Conservation (phyloP, 2,329 filamentous ascomycete species). For the Sordariomycetes sp. region DNA sequence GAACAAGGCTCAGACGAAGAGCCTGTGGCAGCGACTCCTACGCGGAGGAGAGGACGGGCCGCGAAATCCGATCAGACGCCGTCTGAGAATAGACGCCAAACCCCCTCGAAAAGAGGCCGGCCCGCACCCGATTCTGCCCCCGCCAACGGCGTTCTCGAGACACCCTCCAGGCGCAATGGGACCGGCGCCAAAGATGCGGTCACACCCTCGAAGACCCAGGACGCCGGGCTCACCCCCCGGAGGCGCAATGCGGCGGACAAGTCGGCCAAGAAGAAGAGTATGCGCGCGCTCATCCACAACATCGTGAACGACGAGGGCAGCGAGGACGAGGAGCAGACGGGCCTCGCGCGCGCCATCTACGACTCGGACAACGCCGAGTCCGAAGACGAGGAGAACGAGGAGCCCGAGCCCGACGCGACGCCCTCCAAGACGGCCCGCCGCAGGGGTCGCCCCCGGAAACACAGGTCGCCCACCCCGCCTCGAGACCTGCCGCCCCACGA, state of each 20-base stretch:
- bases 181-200: constrained; percentile 4
- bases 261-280: constrained; percentile 80
- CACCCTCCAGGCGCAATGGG: background rate
- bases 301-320: constrained; percentile 52
- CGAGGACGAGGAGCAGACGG: constrained; percentile 63
- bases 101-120: constrained; percentile 6
- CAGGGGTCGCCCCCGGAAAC: constrained; percentile 28
- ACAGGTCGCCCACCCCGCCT: constrained; percentile 69
- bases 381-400: constrained; percentile 12
- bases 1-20: constrained; percentile 7
- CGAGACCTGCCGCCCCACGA: constrained; percentile 78
- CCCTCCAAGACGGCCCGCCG: constrained; percentile 40
- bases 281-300: constrained; percentile 62
- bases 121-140: constrained; percentile 7
- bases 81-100: constrained; percentile 17
- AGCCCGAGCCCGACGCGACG: constrained; percentile 21
- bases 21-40: constrained; percentile 20
- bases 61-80: constrained; percentile 7
- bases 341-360: constrained; percentile 59
- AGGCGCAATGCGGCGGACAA: constrained; percentile 64
- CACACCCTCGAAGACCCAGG: constrained; percentile 15
- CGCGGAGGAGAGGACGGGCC: constrained; percentile 9
- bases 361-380: constrained; percentile 14
- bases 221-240: constrained; percentile 44
- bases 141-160: constrained; percentile 17